Evolutionary conservation across 2,329 filamentous ascomycete species (phyloP).

Genomic region (Cytospora paraplurivora): DNA sequence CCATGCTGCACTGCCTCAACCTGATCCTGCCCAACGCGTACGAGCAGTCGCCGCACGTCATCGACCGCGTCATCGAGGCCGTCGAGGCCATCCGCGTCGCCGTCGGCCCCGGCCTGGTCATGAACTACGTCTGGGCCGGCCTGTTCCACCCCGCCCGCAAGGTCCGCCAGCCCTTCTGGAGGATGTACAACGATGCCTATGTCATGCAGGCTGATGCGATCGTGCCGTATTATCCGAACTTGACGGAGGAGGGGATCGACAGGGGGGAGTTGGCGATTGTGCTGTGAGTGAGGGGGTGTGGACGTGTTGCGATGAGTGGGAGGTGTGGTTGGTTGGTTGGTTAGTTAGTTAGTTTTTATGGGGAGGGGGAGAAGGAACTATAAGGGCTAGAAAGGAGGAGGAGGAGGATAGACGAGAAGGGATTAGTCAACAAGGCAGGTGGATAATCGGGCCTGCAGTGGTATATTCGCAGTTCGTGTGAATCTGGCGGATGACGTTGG

Average conservation of each 20-base stretch:
- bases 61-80: slow-evolving; percentile 95
- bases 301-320: too few relatives aligned
- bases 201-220: slow-evolving; percentile 91
- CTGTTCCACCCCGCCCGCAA: slow-evolving; percentile 96
- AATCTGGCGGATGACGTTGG: too few relatives aligned
- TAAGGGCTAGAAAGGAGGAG: too few relatives aligned
- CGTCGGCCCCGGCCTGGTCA: slow-evolving; percentile 85
- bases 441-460: too few relatives aligned
- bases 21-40: slow-evolving; percentile 96
- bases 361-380: too few relatives aligned
- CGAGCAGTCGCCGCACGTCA: slow-evolving; percentile 97
- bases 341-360: too few relatives aligned
- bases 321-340: too few relatives aligned
- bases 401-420: too few relatives aligned
- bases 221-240: slow-evolving; percentile 91
- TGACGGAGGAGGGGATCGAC: slow-evolving; percentile 78
- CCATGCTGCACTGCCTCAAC: slow-evolving; percentile 97
- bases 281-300: slow-evolving; percentile 53
- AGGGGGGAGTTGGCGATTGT: slow-evolving; percentile 82
- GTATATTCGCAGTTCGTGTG: too few relatives aligned
- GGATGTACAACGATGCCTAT: slow-evolving; percentile 95
- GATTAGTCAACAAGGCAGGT: too few relatives aligned
- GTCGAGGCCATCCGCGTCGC: slow-evolving; percentile 95
- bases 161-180: slow-evolving; percentile 93
- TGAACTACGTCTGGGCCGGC: slow-evolving; percentile 98